Evolutionary conservation across 495 filamentous ascomycete species (phyloP).

Genomic region (Penicillium pulvis): DNA sequence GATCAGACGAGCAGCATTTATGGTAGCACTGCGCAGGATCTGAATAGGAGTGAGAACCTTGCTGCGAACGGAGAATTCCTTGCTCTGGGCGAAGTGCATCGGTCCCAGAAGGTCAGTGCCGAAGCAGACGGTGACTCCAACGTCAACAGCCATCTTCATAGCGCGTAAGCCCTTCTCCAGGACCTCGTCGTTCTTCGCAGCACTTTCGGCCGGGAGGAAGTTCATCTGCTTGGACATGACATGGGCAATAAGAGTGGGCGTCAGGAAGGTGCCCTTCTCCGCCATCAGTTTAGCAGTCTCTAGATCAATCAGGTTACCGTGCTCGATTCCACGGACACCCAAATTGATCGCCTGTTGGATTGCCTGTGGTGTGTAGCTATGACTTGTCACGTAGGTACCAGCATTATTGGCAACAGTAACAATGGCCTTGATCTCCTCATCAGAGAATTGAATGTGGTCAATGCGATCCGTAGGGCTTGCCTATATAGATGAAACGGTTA

Average conservation of each 20-base stretch:
- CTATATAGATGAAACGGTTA: background rate
- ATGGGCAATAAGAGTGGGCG: slow-evolving; percentile 56
- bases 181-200: slow-evolving; percentile 50
- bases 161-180: slow-evolving; percentile 45
- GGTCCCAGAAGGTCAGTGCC: slow-evolving; percentile 56
- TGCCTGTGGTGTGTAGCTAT: slow-evolving; percentile 52
- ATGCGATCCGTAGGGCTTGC: slow-evolving; percentile 50
- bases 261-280: slow-evolving; percentile 46
- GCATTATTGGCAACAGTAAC: slow-evolving; percentile 44
- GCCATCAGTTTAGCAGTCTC: slow-evolving; percentile 51
- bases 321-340: slow-evolving; percentile 57
- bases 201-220: slow-evolving; percentile 42
- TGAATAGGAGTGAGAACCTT: slow-evolving; percentile 41
- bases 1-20: slow-evolving; percentile 49
- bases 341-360: slow-evolving; percentile 56
- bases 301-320: slow-evolving; percentile 55
- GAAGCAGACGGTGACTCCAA: slow-evolving; percentile 54
- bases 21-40: slow-evolving; percentile 53
- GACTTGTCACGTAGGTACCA: slow-evolving; percentile 55
- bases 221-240: slow-evolving; percentile 42
- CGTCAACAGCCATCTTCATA: slow-evolving; percentile 47
- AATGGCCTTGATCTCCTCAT: slow-evolving; percentile 55
- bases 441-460: slow-evolving; percentile 53
- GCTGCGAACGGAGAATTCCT: slow-evolving; percentile 50
- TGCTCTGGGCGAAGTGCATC: slow-evolving; percentile 47